Conservation (phyloP, 441 rosid genomes). For the Eruca vesicaria region DNA sequence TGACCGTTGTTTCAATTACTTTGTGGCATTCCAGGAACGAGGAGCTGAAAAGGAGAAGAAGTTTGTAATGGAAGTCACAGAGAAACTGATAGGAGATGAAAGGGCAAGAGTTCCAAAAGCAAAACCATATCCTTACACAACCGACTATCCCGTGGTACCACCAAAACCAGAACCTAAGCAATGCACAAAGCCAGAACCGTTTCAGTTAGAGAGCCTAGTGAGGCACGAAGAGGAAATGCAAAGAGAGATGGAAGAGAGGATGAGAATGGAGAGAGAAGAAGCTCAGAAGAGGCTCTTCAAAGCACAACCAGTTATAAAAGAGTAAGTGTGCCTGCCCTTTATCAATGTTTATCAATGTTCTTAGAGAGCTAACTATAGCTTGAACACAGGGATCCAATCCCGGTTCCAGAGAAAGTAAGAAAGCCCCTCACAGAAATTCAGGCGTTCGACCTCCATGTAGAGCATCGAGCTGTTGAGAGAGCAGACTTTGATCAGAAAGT, state of each 20-base stretch:
- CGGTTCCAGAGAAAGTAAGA: constrained; percentile 82
- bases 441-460: constrained; percentile 65
- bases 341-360: not conserved
- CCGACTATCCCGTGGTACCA: constrained; percentile 92
- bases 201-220: constrained; percentile 79
- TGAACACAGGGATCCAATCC: constrained; percentile 84
- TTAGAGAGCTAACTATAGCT: constrained; percentile 38
- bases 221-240: constrained; percentile 88
- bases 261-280: constrained; percentile 50
- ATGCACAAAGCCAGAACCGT: constrained; percentile 86
- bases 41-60: constrained; percentile 82
- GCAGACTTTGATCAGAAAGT: constrained; percentile 94
- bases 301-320: constrained; percentile 76
- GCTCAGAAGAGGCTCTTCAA: constrained; percentile 70
- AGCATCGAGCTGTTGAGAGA: constrained; percentile 72
- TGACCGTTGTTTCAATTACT: not conserved
- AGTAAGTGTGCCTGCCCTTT: constrained; percentile 44
- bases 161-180: constrained; percentile 85
- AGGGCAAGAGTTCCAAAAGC: constrained; percentile 76
- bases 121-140: constrained; percentile 88
- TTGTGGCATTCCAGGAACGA: constrained; percentile 63
- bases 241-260: constrained; percentile 81
- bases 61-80: constrained; percentile 53
- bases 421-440: constrained; percentile 84
- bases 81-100: constrained; percentile 73